phyloP scores from a whole-genome alignment of 148 eudicot genomes.

The Dysphania ambrosioides region DNA sequence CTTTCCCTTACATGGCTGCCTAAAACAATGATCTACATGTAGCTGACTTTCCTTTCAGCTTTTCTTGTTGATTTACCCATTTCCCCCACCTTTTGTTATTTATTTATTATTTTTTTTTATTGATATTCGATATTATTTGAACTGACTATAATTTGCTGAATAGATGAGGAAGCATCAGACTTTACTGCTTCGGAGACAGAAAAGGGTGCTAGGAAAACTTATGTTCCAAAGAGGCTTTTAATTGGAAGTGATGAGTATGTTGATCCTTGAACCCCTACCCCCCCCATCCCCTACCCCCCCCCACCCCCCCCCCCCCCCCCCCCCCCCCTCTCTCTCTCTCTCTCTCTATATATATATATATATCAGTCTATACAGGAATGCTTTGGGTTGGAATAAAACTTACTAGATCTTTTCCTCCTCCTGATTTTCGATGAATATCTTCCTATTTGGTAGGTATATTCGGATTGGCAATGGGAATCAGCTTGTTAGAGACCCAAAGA shows the following conservation, averaged over 20 bases:
- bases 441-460: constrained; percentile 63
- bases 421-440: constrained; percentile 20
- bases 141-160: constrained; percentile 22
- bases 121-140: constrained; percentile 11
- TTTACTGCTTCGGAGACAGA: constrained; percentile 37
- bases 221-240: constrained; percentile 72
- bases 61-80: constrained; percentile 4
- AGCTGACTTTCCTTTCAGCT: background rate
- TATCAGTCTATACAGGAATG: constrained; percentile 3
- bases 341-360: no score
- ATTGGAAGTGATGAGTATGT: constrained; percentile 94
- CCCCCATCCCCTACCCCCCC: no score
- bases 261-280: no score
- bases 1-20: background rate
- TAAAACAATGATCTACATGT: background rate
- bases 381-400: background rate
- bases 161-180: constrained; percentile 57
- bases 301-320: no score
- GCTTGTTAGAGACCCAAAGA: constrained; percentile 89
- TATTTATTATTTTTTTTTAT: background rate
- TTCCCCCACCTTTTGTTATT: background rate
- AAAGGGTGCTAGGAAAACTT: constrained; percentile 45
- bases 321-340: constrained; percentile 5
- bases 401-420: background rate
- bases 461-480: constrained; percentile 92